These are phyloP conservation scores for Haematococcus sp. DNA, from an alignment of 139 green algal genomes.

Conservation along the genomic window DNA sequence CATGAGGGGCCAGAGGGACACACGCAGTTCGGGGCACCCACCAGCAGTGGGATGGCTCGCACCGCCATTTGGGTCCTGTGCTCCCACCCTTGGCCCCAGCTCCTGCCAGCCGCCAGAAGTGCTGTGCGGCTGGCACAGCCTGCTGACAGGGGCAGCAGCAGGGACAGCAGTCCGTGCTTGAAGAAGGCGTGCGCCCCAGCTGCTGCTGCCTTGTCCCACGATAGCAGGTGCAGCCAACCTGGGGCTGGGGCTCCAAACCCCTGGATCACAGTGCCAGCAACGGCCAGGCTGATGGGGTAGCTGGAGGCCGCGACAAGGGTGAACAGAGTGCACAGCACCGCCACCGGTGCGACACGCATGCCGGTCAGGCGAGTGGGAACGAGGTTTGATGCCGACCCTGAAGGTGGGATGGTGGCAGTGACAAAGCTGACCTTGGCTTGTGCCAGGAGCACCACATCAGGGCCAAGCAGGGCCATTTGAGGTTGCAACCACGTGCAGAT, in stretches of 20 bases:
- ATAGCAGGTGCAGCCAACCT: background rate
- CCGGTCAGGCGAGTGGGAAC: background rate
- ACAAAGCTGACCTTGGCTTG: no score
- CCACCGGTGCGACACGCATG: background rate
- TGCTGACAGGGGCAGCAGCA: background rate
- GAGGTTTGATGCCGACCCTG: conserved; percentile 4
- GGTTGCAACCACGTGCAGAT: no score
- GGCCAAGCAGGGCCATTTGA: no score
- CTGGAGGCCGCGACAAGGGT: background rate
- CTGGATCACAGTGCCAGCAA: background rate
- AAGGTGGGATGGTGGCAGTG: background rate
- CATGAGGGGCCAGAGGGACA: no score
- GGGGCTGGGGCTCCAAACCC: background rate
- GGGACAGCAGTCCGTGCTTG: background rate
- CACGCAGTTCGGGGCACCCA: no score
- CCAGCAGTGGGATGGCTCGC: no score
- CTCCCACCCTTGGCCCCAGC: no score
- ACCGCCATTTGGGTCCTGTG: no score
- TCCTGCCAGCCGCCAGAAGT: background rate
- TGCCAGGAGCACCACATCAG: no score
- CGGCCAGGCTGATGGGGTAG: background rate
- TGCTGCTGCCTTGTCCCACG: background rate
- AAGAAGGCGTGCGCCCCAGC: background rate
- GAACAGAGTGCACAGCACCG: conserved; percentile 1
- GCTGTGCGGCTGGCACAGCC: background rate